Evolutionary conservation across 345 rosid genomes (phyloP).

Genomic region (Linum lewisii): DNA sequence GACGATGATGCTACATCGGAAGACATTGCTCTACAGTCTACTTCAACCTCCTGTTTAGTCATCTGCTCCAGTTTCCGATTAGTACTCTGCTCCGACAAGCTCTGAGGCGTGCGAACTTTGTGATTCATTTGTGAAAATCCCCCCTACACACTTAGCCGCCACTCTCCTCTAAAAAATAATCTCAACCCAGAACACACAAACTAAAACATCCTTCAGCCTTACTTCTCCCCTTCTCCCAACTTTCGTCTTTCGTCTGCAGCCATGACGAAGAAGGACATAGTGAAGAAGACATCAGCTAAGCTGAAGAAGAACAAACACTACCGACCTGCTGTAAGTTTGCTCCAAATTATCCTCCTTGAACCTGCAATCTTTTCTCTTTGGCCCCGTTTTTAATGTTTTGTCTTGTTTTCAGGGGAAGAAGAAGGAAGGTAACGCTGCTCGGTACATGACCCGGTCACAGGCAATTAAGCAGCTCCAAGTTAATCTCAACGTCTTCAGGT

Average conservation of each 20-base stretch:
- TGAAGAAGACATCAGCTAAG: neutral
- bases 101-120: too few species aligned
- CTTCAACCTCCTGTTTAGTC: too few species aligned
- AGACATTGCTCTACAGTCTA: too few species aligned
- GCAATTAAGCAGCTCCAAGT: conserved; percentile 80
- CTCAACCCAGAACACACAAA: too few species aligned
- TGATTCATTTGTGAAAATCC: too few species aligned
- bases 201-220: too few species aligned
- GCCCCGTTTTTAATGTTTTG: neutral
- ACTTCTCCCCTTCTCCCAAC: too few species aligned
- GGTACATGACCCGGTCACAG: conserved; percentile 80
- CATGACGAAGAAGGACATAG: conserved; percentile 13
- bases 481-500: conserved; percentile 64
- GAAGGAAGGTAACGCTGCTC: conserved; percentile 89
- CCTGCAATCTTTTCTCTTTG: neutral
- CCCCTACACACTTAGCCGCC: too few species aligned
- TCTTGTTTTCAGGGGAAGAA: conserved; percentile 65
- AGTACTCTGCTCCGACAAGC: too few species aligned
- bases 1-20: too few species aligned
- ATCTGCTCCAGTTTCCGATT: too few species aligned
- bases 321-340: conserved; percentile 59
- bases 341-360: neutral
- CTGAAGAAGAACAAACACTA: conserved; percentile 46
- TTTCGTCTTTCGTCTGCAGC: neutral
- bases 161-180: too few species aligned